A percentile compares a stretch with the other conserved stretches of the same genome.
phyloP scores from a whole-genome alignment of 129 eudicot genomes.

The Solidago caesia region DNA sequence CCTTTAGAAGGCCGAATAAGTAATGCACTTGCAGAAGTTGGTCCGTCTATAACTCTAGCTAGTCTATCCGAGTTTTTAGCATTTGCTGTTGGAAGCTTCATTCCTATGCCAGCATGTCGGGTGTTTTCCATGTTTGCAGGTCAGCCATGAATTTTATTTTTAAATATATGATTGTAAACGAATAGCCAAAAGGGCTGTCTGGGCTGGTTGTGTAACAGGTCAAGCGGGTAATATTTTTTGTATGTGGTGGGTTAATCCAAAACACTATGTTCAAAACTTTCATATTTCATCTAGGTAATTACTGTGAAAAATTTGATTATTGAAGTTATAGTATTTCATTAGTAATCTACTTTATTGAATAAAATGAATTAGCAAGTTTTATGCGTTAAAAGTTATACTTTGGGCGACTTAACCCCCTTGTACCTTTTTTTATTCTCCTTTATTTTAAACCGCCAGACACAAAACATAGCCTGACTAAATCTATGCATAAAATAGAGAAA shows the following conservation, averaged over 20 bases:
- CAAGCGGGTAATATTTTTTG: too few relatives aligned
- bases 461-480: not conserved
- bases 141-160: constrained; percentile 21
- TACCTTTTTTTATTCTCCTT: not conserved
- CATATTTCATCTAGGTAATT: too few relatives aligned
- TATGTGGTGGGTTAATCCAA: too few relatives aligned
- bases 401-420: not conserved
- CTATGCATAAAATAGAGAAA: not conserved
- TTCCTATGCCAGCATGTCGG: constrained; percentile 99
- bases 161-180: not conserved
- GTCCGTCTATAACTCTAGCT: constrained; percentile 98
- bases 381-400: not conserved
- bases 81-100: constrained; percentile 97
- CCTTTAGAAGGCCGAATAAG: constrained; percentile 91
- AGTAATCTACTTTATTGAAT: too few relatives aligned
- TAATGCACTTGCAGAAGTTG: constrained; percentile 97
- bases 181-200: too few relatives aligned
- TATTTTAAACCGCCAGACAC: not conserved
- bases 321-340: too few relatives aligned
- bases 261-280: too few relatives aligned
- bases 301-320: too few relatives aligned
- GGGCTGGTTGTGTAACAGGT: too few relatives aligned
- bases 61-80: constrained; percentile 92
- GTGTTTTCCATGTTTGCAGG: constrained; percentile 99
- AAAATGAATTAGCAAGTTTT: not conserved